Evolutionary conservation across 1,284 basidiomycete genomes (phyloP), one percentile per base, ranked within the genome.

Genomic region (Rhodotorula glutinis): DNA sequence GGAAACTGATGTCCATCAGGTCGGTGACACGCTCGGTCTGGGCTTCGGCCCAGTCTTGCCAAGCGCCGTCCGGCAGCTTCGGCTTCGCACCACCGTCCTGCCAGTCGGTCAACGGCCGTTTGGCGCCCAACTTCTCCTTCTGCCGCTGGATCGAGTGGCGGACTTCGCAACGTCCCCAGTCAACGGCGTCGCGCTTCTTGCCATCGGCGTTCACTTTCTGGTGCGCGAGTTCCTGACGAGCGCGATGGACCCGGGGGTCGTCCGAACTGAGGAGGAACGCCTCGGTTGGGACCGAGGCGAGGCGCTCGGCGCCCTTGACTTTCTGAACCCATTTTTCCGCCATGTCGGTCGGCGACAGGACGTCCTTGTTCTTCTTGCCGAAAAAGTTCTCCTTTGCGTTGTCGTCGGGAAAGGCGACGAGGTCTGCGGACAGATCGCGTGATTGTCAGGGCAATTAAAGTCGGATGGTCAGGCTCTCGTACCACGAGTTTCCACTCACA

Each of bases 11-110:
- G 76, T 97, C 93, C 85, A 95, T 88, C 66, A 97, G 79, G 78
- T 97, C 93, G 85, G 91, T 89, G 4, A 97, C 93, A 46, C 93
- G 86, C 77, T 96, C 92, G 25, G 96, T 94, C 77, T 96, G 93
- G 11, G 85, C 85, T 25, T 87, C 81, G 29, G 88, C 90, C 92
- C 93, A 97, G 76, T 96, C 93, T 71, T 88, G 87, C 94, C 94
- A 97, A 25, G 89, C 88, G 75, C 91, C 92, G 76, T 96, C 92
- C 1, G 88, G 88, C 66, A 94, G 81, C 75, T 90, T 91, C 77
- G 91, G 93, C 61, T 85, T 87, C 16, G 91, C 92, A 73, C 88
- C 90, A 86, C 90, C 90, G 82, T 96, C 92, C 69, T 94, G 90
- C 93, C 93, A 97, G 73, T 86, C 87, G 0, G 94, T 97, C 46